Evolutionary conservation across 768 basidiomycete species (phyloP).

Genomic region (Leccinum rimulosum): DNA sequence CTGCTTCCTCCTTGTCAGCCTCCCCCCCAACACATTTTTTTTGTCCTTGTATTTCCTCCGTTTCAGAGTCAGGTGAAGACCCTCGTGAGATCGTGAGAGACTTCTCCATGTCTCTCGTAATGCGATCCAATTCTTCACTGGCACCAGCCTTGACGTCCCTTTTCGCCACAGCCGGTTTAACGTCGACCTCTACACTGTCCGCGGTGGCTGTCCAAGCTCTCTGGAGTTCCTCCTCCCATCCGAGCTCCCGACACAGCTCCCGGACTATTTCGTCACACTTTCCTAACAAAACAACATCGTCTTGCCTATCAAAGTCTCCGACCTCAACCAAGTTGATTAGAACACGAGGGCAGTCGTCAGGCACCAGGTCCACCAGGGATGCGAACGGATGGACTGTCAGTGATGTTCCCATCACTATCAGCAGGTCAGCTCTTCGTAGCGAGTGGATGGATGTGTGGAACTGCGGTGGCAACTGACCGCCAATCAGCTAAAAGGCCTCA

Average conservation of each 20-base stretch:
- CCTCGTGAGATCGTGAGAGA: slow-evolving; percentile 18
- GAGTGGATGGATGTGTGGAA: slow-evolving; percentile 60
- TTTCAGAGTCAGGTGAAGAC: background rate
- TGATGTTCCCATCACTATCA: slow-evolving; percentile 91
- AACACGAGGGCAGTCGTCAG: slow-evolving; percentile 66
- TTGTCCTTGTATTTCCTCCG: background rate
- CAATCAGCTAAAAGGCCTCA: background rate
- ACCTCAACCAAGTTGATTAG: slow-evolving; percentile 86
- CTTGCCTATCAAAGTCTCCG: slow-evolving; percentile 57
- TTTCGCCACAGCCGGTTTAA: slow-evolving; percentile 3
- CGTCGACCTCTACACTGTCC: slow-evolving; percentile 23
- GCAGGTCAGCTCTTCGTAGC: slow-evolving; percentile 71
- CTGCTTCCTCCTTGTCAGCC: background rate
- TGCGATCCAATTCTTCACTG: slow-evolving; percentile 26
- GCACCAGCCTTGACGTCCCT: slow-evolving; percentile 5
- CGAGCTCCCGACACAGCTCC: slow-evolving; percentile 62
- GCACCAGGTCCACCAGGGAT: slow-evolving; percentile 59
- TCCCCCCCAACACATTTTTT: background rate
- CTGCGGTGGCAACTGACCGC: slow-evolving; percentile 60
- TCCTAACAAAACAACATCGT: slow-evolving; percentile 65
- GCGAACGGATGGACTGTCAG: slow-evolving; percentile 88
- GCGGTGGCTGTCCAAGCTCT: slow-evolving; percentile 53
- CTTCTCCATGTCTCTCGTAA: slow-evolving; percentile 25
- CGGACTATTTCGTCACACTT: slow-evolving; percentile 69
- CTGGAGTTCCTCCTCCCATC: slow-evolving; percentile 68